Percentiles rank a stretch among this genome's conserved stretches.
phyloP scores from a whole-genome alignment of 1,139 yeast species.

The Hemisphaericaspora xylanilytica region DNA sequence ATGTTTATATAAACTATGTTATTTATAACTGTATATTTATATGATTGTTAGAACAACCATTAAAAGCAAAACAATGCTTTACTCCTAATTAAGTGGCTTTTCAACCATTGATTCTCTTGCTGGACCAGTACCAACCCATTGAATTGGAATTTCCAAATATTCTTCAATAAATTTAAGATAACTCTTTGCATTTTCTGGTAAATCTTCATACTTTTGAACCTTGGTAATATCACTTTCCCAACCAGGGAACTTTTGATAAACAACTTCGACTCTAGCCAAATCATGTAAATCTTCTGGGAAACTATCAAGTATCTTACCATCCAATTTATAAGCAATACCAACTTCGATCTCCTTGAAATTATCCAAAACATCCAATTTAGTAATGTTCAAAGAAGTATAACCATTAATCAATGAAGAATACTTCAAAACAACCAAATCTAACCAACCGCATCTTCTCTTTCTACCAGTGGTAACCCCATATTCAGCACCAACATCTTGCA shows the following conservation, averaged over 20 bases:
- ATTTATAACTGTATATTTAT: too few relatives aligned
- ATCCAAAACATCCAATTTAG: slow-evolving; percentile 93
- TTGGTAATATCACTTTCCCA: slow-evolving; percentile 86
- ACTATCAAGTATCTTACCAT: slow-evolving; percentile 69
- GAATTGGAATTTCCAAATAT: slow-evolving; percentile 76
- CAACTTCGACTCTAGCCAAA: slow-evolving; percentile 86
- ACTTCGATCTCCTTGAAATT: slow-evolving; percentile 83
- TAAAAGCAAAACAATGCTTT: too few relatives aligned
- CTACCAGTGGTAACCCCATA: slow-evolving; percentile 99
- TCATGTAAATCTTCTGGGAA: slow-evolving; percentile 91
- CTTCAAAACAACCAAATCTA: slow-evolving; percentile 90
- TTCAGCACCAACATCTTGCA: slow-evolving; percentile 92
- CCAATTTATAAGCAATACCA: slow-evolving; percentile 74
- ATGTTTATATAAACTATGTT: too few relatives aligned
- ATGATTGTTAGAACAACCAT: too few relatives aligned
- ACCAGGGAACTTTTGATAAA: slow-evolving; percentile 87
- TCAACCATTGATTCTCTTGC: slow-evolving; percentile 83
- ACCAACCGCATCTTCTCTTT: slow-evolving; percentile 99
- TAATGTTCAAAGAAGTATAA: slow-evolving; percentile 88
- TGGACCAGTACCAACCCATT: slow-evolving; percentile 99
- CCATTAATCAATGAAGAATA: slow-evolving; percentile 92
- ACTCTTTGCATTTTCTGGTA: slow-evolving; percentile 84
- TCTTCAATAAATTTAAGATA: slow-evolving; percentile 86
- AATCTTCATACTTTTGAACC: slow-evolving; percentile 64
- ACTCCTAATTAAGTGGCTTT: slow-evolving; percentile 21